Base-by-base conservation (phyloP, 495 filamentous ascomycete genomes). In the Sphaerosporella brunnea region DNA sequence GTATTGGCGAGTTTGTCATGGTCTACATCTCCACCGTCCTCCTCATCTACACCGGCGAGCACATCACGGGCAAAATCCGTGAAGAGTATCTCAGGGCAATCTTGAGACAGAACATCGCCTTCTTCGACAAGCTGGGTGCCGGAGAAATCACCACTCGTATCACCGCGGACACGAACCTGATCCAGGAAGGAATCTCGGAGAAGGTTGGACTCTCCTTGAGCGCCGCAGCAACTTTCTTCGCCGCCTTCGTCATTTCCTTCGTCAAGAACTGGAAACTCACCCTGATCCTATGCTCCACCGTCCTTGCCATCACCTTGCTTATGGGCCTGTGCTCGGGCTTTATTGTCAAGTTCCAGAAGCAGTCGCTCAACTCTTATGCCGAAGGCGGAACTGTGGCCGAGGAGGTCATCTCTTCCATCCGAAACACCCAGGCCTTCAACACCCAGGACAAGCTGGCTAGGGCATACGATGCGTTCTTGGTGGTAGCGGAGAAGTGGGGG, bases 141-240 rank as follows among this genome's bases (percentile, higher is more conserved):
- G 87, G 87, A 51, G 86, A 93, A 66, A 82, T 94, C 50, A 93
- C 86, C 0, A 93, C 86, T 1, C 76, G 85, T 47, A 93, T 94
- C 58, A 93, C 86, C 2, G 74, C 83, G 37, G 85, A 94, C 63
- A 90, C 84, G 44, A 90, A 92, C 56, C 63, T 85, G 38, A 77
- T 93, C 46, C 85, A 92, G 59, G 82, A 88, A 52, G 85, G 83
- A 47, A 77, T 93, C 37, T 90, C 84, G 0, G 82, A 92, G 62
- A 93, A 92, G 63, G 69, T 92, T 45, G 75, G 77, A 11, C 66
- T 93, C 46, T 84, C 82, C 0, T 48, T 93, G 24, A 75, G 71
- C 3, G 80, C 83, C 11, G 26, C 82, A 3, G 72, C 85, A 0
- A 87, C 82, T 15, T 92, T 93, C 55, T 60, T 88, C 35, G 77